Base-by-base conservation (phyloP, 2,329 filamentous ascomycete genomes). In the Neopestalotiopsis sp. region DNA sequence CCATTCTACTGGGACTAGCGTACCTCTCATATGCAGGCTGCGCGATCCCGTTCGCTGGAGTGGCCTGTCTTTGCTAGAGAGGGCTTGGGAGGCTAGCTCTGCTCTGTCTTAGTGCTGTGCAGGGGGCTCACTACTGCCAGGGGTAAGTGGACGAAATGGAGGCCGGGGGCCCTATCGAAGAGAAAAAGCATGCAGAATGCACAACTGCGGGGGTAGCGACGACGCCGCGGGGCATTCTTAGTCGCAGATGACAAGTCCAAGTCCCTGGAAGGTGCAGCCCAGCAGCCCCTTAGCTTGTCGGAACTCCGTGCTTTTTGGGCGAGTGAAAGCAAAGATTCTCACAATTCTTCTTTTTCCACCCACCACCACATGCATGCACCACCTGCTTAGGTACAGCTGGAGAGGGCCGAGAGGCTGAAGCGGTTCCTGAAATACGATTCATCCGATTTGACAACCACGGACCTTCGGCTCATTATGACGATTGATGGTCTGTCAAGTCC, bases 41-140 rank as follows among this genome's bases (percentile, higher is more conserved):
- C 20, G 65, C 38, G 32, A 67, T 67, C 52, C 56, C 65, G 65
- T 67, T 67, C 52, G 65, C 65, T 60, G 34, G 32, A 42, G 38
- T 14, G 6, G 63, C 63, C 63, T 52, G 45, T 52, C 45, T 52
- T 17, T 52, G 45, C 45, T 10, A 28, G 24, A 28, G 24, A 28
- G 24, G 24, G 24, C 24, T 28, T 28, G 24, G 4, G 24, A 10
- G 63, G 42, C 63, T 49, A 20, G 17, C 45, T 52, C 45, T 52
- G 45, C 45, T 10, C 63, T 66, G 63, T 52, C 65, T 20, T 58
- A 20, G 32, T 42, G 20, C 30, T 28, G 24, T 20, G 9, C 28
- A 52, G 60, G 65, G 65, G 65, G 65, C 14, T 52, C 45, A 52
- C 45, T 32, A 30, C 13, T 42, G 65, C 52, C 65, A 67, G 65